Evolutionary conservation across 106 monocot genomes (phyloP), one percentile per base, ranked within the genome.

Genomic region (Acanthochlamys bracteata): DNA sequence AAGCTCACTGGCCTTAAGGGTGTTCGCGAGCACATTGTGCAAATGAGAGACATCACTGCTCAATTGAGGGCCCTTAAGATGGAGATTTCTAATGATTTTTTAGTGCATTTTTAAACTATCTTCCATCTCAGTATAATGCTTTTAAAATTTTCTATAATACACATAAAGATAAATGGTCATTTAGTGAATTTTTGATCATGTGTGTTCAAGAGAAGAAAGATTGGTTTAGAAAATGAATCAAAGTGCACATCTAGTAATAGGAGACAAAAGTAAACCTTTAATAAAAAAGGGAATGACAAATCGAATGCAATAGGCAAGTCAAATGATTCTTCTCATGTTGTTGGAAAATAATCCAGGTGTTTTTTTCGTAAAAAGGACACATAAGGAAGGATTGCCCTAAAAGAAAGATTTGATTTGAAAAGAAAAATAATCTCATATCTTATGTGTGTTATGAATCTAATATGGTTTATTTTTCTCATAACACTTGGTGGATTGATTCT

Each of bases 71-170:
- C 11, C 12, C 3, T 73, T 0, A 14, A 66, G 21, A 39, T 65
- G 17, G 33, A 24, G 0, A 57, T 73, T 26, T 33, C 52, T 23
- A 41, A 71, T 22, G 17, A 19, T 17, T 73, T 73, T n/a, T 46
- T 73, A 16, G 57, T 73, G 7, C 73, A 73, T 22, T 73, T 65
- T 22, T 73, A 1, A 43, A 58, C 45, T 45, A 25, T 11, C 21
- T 65, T 6, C 64, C 61, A 10, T 3, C 12, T 27, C 19, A 73
- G 27, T 73, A 73, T 39, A 57, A 27, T 3, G 46, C 19, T 11
- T 66, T 73, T 49, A 73, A 73, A 8, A 54, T 71, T 0, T 70
- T 59, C 7, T 70, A 70, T 10, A 60, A 72, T 63, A 72, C 63
- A 42, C 20, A 56, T 17, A 46, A 39, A 6, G 23, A 21, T 27